Base-by-base conservation (phyloP, 768 basidiomycete species). In the Naematelia encephala region DNA sequence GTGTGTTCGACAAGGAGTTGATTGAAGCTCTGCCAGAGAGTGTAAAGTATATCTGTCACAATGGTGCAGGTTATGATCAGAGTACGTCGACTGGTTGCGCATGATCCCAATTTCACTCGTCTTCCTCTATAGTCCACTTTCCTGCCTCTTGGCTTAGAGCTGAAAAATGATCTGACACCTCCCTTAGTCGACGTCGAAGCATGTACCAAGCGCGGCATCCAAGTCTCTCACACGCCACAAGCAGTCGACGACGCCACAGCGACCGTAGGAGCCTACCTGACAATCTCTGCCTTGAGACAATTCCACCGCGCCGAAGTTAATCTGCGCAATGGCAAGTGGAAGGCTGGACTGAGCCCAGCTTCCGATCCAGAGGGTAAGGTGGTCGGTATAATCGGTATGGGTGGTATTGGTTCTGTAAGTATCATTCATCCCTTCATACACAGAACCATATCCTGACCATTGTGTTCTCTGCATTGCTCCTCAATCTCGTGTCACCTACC, bases 211-310 rank as follows among this genome's bases (percentile, higher is more conserved):
- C 82, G 82, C 30, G 67, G 65, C 16, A 67, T 67, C 46, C 46
- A 57, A 29, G 84, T 93, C 21, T 91, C 91, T 8, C 91, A 93
- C 73, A 93, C 91, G 0, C 91, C 91, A 0, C 85, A 87, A 13
- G 89, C 90, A 2, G 91, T 94, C 50, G 86, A 93, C 77, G 89
- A 92, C 63, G 90, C 87, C 10, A 92, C 91, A 1, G 92, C 91
- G 0, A 73, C 72, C 14, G 59, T 62, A 28, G 64, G 59, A 22
- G 29, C 66, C 29, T 71, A 92, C 60, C 63, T 71, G 51, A 61
- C 61, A 45, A 59, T 69, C 43, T 61, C 62, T 12, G 65, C 69
- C 19, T 43, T 73, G 44, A 48, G 72, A 13, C 70, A 62, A 50
- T 72, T 66, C 62, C 44, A 43, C 43, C 43, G 30, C 5, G 68